Conservation (phyloP, 2,329 filamentous ascomycete species). For the Aschersonia sp. region DNA sequence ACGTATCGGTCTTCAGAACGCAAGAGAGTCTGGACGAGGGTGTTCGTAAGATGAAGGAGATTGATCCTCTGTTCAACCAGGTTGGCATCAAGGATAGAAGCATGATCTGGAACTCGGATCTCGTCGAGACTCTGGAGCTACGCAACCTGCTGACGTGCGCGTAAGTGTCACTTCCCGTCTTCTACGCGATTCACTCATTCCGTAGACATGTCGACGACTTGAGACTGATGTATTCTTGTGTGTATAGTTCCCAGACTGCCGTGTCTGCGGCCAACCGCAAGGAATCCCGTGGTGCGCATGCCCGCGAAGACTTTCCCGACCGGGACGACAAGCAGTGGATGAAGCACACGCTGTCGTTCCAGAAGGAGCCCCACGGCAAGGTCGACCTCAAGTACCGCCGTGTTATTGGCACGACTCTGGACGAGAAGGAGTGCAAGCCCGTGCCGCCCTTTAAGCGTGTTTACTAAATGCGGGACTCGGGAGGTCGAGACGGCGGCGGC, state of each 20-base stretch:
- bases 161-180: constrained; percentile 35
- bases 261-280: constrained; percentile 82
- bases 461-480: constrained; percentile 40
- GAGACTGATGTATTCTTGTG: neutral
- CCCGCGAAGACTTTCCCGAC: constrained; percentile 90
- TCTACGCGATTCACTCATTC: neutral
- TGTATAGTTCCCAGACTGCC: constrained; percentile 68
- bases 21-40: constrained; percentile 89
- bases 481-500: too few relatives aligned
- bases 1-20: constrained; percentile 92
- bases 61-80: constrained; percentile 66
- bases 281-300: constrained; percentile 94
- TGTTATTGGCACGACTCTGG: constrained; percentile 71
- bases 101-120: constrained; percentile 99
- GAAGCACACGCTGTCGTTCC: constrained; percentile 97
- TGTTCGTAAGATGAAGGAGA: constrained; percentile 72
- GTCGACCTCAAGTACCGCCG: constrained; percentile 75
- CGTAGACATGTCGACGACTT: neutral
- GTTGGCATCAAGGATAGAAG: constrained; percentile 95
- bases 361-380: constrained; percentile 81
- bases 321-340: constrained; percentile 96
- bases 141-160: constrained; percentile 94
- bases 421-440: constrained; percentile 90
- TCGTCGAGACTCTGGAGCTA: constrained; percentile 91
- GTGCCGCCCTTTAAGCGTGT: constrained; percentile 94